A percentile compares a stretch with the other conserved stretches of the same genome.
phyloP scores from a whole-genome alignment of 257 asterid genomes.

The Solanum chilense region DNA sequence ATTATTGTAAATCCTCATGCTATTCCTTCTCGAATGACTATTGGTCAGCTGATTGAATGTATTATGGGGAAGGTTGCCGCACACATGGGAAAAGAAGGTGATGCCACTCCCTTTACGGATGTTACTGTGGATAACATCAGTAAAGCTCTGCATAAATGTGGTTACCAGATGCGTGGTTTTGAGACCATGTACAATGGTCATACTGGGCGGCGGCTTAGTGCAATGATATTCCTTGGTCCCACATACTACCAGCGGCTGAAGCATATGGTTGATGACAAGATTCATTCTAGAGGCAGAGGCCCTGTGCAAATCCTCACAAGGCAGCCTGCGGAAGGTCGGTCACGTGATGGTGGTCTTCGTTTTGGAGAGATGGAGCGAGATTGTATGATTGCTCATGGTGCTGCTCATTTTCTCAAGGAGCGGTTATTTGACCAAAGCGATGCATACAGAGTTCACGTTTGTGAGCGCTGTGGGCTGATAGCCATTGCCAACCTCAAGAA shows the following conservation, averaged over 20 bases:
- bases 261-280: constrained; percentile 97
- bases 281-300: constrained; percentile 96
- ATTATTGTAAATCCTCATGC: constrained; percentile 93
- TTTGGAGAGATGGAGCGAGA: constrained; percentile 99
- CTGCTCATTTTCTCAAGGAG: constrained; percentile 89
- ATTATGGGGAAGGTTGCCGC: constrained; percentile 98
- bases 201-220: constrained; percentile 69
- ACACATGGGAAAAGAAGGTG: constrained; percentile 97
- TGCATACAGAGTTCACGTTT: constrained; percentile 88
- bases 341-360: constrained; percentile 95
- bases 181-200: constrained; percentile 99
- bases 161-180: constrained; percentile 94
- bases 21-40: constrained; percentile 98
- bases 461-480: constrained; percentile 84
- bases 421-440: constrained; percentile 93
- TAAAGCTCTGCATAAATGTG: constrained; percentile 91
- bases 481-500: constrained; percentile 91
- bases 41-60: constrained; percentile 94
- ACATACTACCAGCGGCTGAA: constrained; percentile 95
- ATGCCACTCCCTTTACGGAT: constrained; percentile 94
- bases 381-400: constrained; percentile 98
- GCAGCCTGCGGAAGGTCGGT: constrained; percentile 96
- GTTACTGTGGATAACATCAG: constrained; percentile 94
- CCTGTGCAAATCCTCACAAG: constrained; percentile 93
- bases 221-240: constrained; percentile 92